These are phyloP conservation scores for Chalaropsis ovoidea DNA, from an alignment of 2,329 filamentous ascomycete species.

Conservation along the genomic window DNA sequence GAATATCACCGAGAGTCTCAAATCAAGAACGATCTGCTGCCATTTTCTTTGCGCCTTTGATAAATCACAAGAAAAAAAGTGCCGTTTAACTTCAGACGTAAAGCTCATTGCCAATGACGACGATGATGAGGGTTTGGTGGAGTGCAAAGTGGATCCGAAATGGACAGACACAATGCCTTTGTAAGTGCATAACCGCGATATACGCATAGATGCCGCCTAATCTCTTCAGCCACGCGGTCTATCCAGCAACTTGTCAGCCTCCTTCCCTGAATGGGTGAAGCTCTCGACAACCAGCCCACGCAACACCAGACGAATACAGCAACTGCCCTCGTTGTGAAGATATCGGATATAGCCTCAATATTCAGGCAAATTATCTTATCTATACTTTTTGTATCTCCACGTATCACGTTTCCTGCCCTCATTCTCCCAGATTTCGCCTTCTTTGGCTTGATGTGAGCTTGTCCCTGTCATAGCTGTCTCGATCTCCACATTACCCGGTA, in stretches of 20 bases:
- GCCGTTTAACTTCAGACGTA: not conserved
- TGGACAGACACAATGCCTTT: not conserved
- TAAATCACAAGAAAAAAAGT: not conserved
- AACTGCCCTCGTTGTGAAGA: not conserved
- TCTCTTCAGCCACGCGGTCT: slow-evolving; percentile 8
- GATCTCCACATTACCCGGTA: not conserved
- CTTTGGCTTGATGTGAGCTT: not conserved
- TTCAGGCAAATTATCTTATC: not conserved
- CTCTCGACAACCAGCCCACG: not conserved
- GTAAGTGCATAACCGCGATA: slow-evolving; percentile 7
- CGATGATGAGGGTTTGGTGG: not conserved
- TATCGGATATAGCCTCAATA: not conserved
- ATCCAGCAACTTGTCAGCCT: slow-evolving; percentile 10
- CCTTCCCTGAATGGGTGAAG: not conserved
- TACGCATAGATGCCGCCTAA: not conserved
- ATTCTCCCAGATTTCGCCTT: not conserved
- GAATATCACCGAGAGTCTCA: not conserved
- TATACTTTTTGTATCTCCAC: not conserved
- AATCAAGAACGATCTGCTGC: not conserved
- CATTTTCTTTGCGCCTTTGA: slow-evolving; percentile 1
- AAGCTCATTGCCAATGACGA: not conserved
- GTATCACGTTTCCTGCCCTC: not conserved
- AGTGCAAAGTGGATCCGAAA: slow-evolving; percentile 14
- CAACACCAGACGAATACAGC: not conserved
- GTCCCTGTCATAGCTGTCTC: not conserved